A percentile compares a stretch with the other conserved stretches of the same genome.
These are phyloP conservation scores for Aegilops bicornis DNA, from an alignment of 176 grass and related monocot species.

Conservation along the genomic window DNA sequence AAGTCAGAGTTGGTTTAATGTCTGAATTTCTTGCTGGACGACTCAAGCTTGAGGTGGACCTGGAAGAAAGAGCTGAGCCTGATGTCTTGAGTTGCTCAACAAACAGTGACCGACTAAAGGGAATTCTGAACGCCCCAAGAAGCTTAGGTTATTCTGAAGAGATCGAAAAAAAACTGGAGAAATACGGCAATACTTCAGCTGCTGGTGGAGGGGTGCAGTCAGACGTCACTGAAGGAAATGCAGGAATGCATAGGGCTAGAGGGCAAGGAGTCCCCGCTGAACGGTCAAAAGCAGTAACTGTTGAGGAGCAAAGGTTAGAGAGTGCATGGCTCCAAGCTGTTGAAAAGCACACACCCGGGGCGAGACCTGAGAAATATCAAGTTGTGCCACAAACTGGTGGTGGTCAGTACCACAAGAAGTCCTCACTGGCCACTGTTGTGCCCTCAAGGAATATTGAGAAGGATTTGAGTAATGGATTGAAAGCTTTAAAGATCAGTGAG, in stretches of 20 bases:
- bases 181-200: slow-evolving; percentile 29
- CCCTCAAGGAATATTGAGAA: slow-evolving; percentile 57
- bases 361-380: slow-evolving; percentile 81
- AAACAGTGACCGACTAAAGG: slow-evolving; percentile 41
- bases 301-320: slow-evolving; percentile 85
- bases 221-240: slow-evolving; percentile 15
- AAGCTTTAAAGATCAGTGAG: slow-evolving; percentile 62
- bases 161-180: slow-evolving; percentile 34
- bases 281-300: slow-evolving; percentile 21
- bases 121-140: slow-evolving; percentile 43
- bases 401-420: slow-evolving; percentile 42
- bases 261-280: slow-evolving; percentile 27
- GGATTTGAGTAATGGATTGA: slow-evolving; percentile 71
- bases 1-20: slow-evolving; percentile 65
- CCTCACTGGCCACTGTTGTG: slow-evolving; percentile 17
- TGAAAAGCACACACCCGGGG: slow-evolving; percentile 49
- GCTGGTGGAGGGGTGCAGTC: slow-evolving; percentile 18
- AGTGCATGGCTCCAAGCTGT: slow-evolving; percentile 87
- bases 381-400: slow-evolving; percentile 60
- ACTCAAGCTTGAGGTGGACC: slow-evolving; percentile 3
- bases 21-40: slow-evolving; percentile 41
- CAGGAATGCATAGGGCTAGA: slow-evolving; percentile 34
- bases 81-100: slow-evolving; percentile 55
- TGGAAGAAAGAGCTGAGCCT: slow-evolving; percentile 38
- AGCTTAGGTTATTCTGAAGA: slow-evolving; percentile 41